Percentiles rank a stretch among this genome's conserved stretches.
Evolutionary conservation across 2,329 filamentous ascomycete species (phyloP).

Genomic region (Madurella fahalii): DNA sequence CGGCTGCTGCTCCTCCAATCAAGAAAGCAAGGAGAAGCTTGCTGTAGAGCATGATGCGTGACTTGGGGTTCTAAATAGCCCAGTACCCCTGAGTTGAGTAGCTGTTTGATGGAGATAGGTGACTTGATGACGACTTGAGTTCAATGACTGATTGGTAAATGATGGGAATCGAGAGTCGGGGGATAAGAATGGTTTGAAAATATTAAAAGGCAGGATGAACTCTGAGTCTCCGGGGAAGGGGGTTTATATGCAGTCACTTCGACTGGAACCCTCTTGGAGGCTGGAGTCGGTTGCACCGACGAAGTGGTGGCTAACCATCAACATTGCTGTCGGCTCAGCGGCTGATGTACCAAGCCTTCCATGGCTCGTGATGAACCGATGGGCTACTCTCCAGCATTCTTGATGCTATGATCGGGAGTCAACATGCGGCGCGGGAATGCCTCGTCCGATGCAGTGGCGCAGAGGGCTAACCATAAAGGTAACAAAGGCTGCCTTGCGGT

Average conservation of each 20-base stretch:
- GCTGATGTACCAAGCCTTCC: not conserved
- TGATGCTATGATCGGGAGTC: not conserved
- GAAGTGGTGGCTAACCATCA: not conserved
- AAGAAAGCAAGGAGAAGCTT: conserved; percentile 11
- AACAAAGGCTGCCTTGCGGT: not conserved
- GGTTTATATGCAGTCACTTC: not conserved
- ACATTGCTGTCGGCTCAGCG: not conserved
- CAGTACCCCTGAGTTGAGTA: not conserved
- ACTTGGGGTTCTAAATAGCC: not conserved
- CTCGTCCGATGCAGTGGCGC: not conserved
- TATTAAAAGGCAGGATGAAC: not conserved
- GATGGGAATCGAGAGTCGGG: no score
- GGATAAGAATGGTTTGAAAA: not conserved
- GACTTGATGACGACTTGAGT: not conserved
- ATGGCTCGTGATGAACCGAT: not conserved
- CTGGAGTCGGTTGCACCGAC: not conserved
- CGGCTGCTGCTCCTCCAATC: conserved; percentile 9
- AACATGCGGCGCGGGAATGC: not conserved
- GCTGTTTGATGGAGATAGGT: not conserved
- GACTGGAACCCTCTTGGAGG: no score
- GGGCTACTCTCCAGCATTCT: not conserved
- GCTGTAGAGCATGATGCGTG: conserved; percentile 8
- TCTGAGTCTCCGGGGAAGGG: not conserved
- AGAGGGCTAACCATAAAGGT: not conserved
- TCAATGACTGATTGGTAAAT: not conserved